Percentiles rank a stretch among this genome's conserved stretches.
Evolutionary conservation across 768 basidiomycete species (phyloP).

Genomic region (Suillus occidentalis): DNA sequence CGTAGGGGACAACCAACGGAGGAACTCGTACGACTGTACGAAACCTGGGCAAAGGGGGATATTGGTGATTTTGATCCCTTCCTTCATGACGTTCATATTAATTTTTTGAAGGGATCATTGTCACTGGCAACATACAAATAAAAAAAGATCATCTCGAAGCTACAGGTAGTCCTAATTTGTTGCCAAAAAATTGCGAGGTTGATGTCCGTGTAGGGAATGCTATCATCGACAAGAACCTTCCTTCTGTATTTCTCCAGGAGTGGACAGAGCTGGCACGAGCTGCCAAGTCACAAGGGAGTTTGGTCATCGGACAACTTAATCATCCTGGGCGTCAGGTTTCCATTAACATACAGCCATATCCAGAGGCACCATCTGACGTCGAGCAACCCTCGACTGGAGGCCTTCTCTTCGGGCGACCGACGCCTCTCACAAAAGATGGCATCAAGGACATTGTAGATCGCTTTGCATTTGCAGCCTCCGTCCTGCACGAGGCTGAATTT

Average conservation of each 20-base stretch:
- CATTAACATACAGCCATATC: conserved; percentile 35
- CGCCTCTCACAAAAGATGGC: conserved; percentile 44
- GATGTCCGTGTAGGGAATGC: conserved; percentile 26
- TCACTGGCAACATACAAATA: conserved; percentile 35
- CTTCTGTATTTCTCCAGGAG: conserved; percentile 22
- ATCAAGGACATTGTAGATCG: conserved; percentile 50
- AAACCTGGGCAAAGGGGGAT: conserved; percentile 33
- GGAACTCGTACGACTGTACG: conserved; percentile 34
- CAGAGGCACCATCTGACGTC: conserved; percentile 34
- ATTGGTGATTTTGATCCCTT: conserved; percentile 22
- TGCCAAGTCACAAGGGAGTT: conserved; percentile 30
- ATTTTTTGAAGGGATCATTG: conserved; percentile 26
- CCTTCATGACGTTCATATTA: conserved; percentile 6
- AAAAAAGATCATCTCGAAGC: conserved; percentile 36
- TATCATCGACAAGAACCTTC: conserved; percentile 31
- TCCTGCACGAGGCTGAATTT: conserved; percentile 59
- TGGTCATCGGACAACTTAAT: conserved; percentile 33
- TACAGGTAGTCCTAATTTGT: conserved; percentile 21
- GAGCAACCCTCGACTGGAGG: conserved; percentile 35
- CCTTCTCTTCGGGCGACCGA: conserved; percentile 31
- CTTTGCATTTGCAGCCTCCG: conserved; percentile 54
- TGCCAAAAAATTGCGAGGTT: not conserved
- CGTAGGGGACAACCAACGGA: conserved; percentile 34
- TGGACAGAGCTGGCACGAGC: conserved; percentile 28
- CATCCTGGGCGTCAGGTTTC: conserved; percentile 36